phyloP scores from a whole-genome alignment of 2,329 filamentous ascomycete genomes.

The Teratosphaeria destructans region DNA sequence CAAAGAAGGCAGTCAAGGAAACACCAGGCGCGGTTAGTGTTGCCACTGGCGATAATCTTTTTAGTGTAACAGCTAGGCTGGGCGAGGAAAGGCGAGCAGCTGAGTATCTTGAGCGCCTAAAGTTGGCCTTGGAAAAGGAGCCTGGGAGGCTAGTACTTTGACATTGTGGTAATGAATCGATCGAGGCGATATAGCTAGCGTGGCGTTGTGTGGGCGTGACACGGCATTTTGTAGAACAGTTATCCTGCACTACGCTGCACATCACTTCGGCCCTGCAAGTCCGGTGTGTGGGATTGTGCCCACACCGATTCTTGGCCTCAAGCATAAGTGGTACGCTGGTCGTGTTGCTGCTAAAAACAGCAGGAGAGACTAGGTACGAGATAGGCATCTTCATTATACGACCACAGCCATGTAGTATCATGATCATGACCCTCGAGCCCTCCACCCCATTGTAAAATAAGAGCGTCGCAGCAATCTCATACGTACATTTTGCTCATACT shows the following conservation, averaged over 20 bases:
- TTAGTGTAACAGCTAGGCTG: slow-evolving; percentile 68
- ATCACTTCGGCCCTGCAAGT: background rate
- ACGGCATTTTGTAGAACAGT: background rate
- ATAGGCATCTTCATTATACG: background rate
- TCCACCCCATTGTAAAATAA: background rate
- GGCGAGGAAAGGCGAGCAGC: slow-evolving; percentile 72
- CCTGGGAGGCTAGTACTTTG: slow-evolving; percentile 59
- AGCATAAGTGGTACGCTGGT: background rate
- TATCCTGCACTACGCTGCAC: background rate
- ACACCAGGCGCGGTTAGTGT: slow-evolving; percentile 18
- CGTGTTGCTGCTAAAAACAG: background rate
- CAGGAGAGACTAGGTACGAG: background rate
- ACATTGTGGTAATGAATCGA: background rate
- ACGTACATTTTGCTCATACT: background rate
- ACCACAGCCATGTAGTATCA: background rate
- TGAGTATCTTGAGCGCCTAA: slow-evolving; percentile 77
- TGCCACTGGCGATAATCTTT: slow-evolving; percentile 56
- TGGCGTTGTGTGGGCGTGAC: background rate
- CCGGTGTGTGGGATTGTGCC: background rate
- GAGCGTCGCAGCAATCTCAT: background rate
- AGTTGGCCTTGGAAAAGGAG: slow-evolving; percentile 70
- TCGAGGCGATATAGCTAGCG: background rate
- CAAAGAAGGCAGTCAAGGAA: slow-evolving; percentile 15
- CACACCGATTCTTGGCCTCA: background rate
- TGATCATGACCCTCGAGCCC: background rate